These are phyloP conservation scores for Fraxinus quadrangulata DNA, from an alignment of 257 asterid species.

Conservation along the genomic window DNA sequence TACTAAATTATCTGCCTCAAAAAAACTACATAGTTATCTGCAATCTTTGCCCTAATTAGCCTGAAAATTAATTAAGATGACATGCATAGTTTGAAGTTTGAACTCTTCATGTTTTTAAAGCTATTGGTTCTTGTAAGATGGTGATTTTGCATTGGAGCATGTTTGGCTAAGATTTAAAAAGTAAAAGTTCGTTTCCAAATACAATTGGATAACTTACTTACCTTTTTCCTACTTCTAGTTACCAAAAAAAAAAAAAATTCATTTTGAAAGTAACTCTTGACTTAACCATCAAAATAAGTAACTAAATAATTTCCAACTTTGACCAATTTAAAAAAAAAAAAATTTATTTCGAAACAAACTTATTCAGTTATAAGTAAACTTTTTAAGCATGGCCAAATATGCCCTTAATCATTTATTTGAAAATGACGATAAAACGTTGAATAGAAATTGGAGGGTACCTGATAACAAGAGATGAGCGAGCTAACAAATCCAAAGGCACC, in stretches of 20 bases:
- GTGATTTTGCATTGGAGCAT: neutral
- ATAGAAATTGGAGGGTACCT: slow-evolving; percentile 46
- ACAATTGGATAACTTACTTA: neutral
- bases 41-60: neutral
- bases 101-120: neutral
- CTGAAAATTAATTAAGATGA: neutral
- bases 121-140: no score
- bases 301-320: neutral
- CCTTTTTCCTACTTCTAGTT: neutral
- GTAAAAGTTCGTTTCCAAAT: neutral
- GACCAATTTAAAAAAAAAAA: neutral
- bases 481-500: slow-evolving; percentile 82
- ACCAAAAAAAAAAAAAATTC: no score
- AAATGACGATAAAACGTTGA: neutral
- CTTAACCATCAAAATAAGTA: neutral
- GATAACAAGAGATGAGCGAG: slow-evolving; percentile 98
- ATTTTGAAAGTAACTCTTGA: no score
- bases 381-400: neutral
- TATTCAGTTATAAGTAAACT: neutral
- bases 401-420: no score
- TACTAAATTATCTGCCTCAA: neutral
- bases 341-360: no score
- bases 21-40: neutral
- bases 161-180: neutral
- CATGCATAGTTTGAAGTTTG: neutral